A percentile compares a stretch with the other conserved stretches of the same genome.
Evolutionary conservation across 75 land plant species (phyloP).

Genomic region (Pinus tabuliformis): DNA sequence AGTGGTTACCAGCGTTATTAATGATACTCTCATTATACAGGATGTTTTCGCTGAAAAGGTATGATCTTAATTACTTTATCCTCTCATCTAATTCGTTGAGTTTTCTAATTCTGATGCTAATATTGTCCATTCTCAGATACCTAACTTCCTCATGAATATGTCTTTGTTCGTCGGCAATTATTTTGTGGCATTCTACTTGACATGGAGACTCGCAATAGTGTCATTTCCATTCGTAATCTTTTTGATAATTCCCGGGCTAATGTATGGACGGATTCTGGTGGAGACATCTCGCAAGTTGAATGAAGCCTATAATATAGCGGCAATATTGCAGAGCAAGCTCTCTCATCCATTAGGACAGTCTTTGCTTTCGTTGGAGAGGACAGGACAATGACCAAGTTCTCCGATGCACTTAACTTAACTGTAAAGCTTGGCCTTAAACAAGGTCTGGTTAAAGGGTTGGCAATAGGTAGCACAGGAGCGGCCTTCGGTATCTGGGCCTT

Average conservation of each 20-base stretch:
- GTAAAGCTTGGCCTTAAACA: slow-evolving; percentile 27
- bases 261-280: too few relatives aligned
- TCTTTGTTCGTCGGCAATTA: slow-evolving; percentile 21
- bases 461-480: slow-evolving; percentile 48
- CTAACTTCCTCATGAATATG: slow-evolving; percentile 13
- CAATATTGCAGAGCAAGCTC: slow-evolving; percentile 26
- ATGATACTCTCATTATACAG: too few relatives aligned
- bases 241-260: too few relatives aligned
- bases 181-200: slow-evolving; percentile 5
- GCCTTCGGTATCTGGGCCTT: slow-evolving; percentile 33
- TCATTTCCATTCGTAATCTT: slow-evolving; percentile 30
- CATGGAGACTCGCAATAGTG: slow-evolving; percentile 7
- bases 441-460: slow-evolving; percentile 29
- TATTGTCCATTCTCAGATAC: not conserved
- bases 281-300: too few relatives aligned
- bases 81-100: too few relatives aligned
- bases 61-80: too few relatives aligned
- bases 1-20: too few relatives aligned
- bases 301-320: slow-evolving; percentile 32
- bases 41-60: too few relatives aligned
- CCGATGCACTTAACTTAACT: slow-evolving; percentile 20
- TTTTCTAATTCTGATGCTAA: too few relatives aligned
- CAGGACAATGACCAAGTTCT: slow-evolving; percentile 15
- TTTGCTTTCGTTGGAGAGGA: slow-evolving; percentile 50
- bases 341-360: slow-evolving; percentile 26